These are phyloP conservation scores for Gardenia jasminoides DNA, from an alignment of 257 asterid genomes.

Conservation along the genomic window DNA sequence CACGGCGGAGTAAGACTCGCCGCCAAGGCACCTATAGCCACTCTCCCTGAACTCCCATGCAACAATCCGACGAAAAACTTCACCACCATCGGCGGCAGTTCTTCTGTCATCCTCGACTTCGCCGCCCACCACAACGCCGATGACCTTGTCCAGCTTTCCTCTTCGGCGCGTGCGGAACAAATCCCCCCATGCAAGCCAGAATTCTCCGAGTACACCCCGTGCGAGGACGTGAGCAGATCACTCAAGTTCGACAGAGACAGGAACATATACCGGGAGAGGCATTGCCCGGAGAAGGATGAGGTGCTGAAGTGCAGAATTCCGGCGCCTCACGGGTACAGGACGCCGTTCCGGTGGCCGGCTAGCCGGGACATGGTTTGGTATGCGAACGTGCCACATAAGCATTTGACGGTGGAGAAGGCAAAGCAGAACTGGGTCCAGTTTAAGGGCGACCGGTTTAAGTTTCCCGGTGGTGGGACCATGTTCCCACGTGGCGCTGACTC, in stretches of 20 bases:
- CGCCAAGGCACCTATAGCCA: constrained; percentile 27
- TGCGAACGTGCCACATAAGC: constrained; percentile 96
- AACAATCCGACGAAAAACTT: constrained; percentile 4
- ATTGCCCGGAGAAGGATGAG: constrained; percentile 72
- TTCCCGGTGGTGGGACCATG: constrained; percentile 98
- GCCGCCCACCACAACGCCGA: constrained; percentile 66
- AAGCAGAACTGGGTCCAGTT: constrained; percentile 96
- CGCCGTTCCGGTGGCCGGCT: constrained; percentile 90
- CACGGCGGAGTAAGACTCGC: constrained; percentile 40
- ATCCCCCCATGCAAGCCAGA: constrained; percentile 54
- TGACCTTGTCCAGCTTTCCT: constrained; percentile 29
- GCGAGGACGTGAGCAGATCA: constrained; percentile 67
- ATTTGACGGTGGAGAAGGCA: constrained; percentile 89
- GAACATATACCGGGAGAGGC: constrained; percentile 72
- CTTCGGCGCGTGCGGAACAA: constrained; percentile 47
- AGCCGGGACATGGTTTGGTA: constrained; percentile 82
- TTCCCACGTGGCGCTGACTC: constrained; percentile 94
- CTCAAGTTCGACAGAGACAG: constrained; percentile 54
- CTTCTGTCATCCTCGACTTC: constrained; percentile 48
- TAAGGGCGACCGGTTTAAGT: constrained; percentile 71
- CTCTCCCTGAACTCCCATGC: constrained; percentile 47
- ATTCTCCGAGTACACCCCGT: constrained; percentile 86
- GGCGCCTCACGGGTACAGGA: constrained; percentile 69
- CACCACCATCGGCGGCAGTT: neutral
- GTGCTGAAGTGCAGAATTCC: constrained; percentile 66